phyloP scores from a whole-genome alignment of 345 rosid species.

The Aegle marmelos region DNA sequence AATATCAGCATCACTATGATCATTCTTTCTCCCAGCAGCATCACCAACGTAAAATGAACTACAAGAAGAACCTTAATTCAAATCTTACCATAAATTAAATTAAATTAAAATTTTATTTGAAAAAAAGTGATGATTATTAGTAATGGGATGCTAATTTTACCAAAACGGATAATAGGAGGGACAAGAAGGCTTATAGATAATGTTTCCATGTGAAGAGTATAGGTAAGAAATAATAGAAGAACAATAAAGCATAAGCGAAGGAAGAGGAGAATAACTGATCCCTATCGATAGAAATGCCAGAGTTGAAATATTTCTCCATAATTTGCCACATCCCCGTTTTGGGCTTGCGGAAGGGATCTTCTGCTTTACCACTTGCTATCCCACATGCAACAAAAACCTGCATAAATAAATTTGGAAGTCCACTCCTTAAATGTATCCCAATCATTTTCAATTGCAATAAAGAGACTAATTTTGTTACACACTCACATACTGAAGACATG shows the following conservation, averaged over 20 bases:
- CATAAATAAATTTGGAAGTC: conserved; percentile 11
- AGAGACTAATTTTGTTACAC: neutral
- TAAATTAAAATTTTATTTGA: too few relatives aligned
- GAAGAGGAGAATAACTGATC: conserved; percentile 52
- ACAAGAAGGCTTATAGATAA: neutral
- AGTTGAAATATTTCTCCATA: conserved; percentile 82
- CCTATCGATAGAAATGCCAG: conserved; percentile 73
- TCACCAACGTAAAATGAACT: conserved; percentile 98
- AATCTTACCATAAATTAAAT: neutral
- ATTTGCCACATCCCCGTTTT: conserved; percentile 89
- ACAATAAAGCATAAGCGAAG: conserved; percentile 9
- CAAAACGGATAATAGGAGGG: neutral
- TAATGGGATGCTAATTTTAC: neutral
- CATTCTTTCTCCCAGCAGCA: conserved; percentile 82
- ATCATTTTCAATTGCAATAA: neutral
- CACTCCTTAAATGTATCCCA: neutral
- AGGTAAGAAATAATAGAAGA: neutral
- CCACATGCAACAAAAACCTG: conserved; percentile 96
- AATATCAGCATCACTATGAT: conserved; percentile 86
- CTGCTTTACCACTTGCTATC: conserved; percentile 34
- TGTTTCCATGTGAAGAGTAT: neutral
- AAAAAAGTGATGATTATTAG: too few relatives aligned
- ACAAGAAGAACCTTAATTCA: conserved; percentile 4
- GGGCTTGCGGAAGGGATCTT: conserved; percentile 84
- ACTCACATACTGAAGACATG: neutral